Evolutionary conservation across 1,284 basidiomycete genomes (phyloP).

Genomic region (Ceratobasidium papillatum): DNA sequence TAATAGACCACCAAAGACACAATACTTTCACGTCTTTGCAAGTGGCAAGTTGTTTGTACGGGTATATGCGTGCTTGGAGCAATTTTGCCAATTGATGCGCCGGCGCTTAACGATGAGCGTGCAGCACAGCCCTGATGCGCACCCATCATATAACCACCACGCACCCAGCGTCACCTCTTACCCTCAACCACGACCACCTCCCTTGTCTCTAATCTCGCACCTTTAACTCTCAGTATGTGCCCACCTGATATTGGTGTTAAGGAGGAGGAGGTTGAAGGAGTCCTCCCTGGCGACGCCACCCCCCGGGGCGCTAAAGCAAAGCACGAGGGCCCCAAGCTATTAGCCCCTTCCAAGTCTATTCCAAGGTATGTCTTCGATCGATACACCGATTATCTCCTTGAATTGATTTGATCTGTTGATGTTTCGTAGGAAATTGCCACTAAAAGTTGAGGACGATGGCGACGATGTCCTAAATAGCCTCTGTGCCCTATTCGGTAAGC

Average conservation of each 20-base stretch:
- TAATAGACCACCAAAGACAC: too few species aligned
- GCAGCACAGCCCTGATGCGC: background rate
- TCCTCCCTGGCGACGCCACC: background rate
- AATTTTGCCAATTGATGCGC: background rate
- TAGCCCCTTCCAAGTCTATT: background rate
- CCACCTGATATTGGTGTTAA: background rate
- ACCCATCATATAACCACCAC: background rate
- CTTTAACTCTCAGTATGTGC: background rate
- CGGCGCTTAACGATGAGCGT: background rate
- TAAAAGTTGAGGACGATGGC: background rate
- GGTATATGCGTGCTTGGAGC: background rate
- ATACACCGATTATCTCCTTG: background rate
- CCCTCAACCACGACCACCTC: slow-evolving; percentile 6
- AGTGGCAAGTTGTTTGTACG: background rate
- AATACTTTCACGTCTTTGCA: background rate
- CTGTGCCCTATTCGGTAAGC: background rate
- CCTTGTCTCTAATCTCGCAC: background rate
- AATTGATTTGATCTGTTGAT: background rate
- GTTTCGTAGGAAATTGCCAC: background rate
- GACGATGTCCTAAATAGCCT: background rate
- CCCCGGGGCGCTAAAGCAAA: slow-evolving; percentile 7
- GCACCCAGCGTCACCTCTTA: background rate
- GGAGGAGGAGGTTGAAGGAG: background rate
- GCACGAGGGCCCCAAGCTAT: background rate
- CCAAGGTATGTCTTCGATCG: background rate